phyloP scores from a whole-genome alignment of 208 protist genomes.

The Trichomonas tenax region DNA sequence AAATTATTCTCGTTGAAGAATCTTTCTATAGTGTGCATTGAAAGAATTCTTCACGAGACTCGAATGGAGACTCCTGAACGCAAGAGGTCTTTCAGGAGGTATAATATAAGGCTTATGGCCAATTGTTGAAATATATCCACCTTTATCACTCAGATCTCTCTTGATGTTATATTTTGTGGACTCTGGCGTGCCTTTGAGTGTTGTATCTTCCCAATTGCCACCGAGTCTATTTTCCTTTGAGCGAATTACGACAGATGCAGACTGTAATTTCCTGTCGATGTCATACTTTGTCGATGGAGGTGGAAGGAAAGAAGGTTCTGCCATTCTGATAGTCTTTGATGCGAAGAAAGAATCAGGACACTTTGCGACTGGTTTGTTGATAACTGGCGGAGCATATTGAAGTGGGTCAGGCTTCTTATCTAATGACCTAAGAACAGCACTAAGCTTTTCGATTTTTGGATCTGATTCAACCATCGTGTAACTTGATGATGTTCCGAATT shows the following conservation, averaged over 20 bases:
- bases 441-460: not conserved
- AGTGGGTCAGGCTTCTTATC: not conserved
- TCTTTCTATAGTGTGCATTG: not conserved
- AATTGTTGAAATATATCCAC: not conserved
- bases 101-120: not conserved
- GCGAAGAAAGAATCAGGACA: not conserved
- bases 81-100: not conserved
- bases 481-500: not conserved
- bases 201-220: not conserved
- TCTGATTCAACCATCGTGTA: not conserved
- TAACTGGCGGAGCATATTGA: not conserved
- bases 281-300: not conserved
- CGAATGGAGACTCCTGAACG: not conserved
- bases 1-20: too few relatives aligned
- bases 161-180: not conserved
- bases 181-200: not conserved
- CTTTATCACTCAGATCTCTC: not conserved
- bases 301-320: not conserved
- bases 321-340: not conserved
- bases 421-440: not conserved
- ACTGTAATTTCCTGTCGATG: not conserved
- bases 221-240: not conserved
- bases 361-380: not conserved
- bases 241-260: not conserved
- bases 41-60: not conserved